phyloP scores from a whole-genome alignment of 805 yeast genomes.

The Martiniozyma abietophila region DNA sequence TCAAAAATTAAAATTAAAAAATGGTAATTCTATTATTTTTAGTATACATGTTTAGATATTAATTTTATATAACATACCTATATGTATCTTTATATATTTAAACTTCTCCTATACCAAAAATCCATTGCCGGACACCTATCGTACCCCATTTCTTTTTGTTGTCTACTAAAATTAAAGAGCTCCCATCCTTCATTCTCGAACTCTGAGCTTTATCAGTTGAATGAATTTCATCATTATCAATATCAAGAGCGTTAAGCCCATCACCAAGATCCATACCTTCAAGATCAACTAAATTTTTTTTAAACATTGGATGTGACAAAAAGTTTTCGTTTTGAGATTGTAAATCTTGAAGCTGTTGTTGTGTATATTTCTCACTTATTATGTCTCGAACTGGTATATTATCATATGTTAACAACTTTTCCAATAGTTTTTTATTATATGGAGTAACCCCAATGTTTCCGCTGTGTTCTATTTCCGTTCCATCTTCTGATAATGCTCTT shows the following conservation, averaged over 20 bases:
- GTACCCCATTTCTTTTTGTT: conserved; percentile 2
- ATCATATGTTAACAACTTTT: conserved; percentile 38
- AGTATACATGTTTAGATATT: background rate
- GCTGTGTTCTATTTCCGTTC: conserved; percentile 53
- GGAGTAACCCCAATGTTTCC: conserved; percentile 55
- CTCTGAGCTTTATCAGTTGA: background rate
- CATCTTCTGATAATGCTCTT: conserved; percentile 81
- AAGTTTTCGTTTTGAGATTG: no score
- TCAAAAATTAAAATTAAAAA: no score
- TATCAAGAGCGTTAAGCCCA: conserved; percentile 9
- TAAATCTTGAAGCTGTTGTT: background rate
- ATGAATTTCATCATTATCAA: conserved; percentile 2
- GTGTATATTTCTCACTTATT: conserved; percentile 1
- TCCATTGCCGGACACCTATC: conserved; percentile 5
- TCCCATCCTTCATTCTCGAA: conserved; percentile 9
- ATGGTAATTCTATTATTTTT: background rate
- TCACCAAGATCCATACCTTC: conserved; percentile 12
- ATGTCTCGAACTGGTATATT: conserved; percentile 27
- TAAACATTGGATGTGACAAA: no score
- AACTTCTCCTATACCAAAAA: conserved; percentile 12
- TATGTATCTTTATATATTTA: conserved; percentile 3
- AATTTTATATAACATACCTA: background rate
- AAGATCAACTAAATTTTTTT: background rate
- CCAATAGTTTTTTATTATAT: conserved; percentile 50
- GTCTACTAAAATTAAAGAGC: conserved; percentile 7